phyloP scores from a whole-genome alignment of 2,329 filamentous ascomycete genomes.

The Fusarium cyanostomum region DNA sequence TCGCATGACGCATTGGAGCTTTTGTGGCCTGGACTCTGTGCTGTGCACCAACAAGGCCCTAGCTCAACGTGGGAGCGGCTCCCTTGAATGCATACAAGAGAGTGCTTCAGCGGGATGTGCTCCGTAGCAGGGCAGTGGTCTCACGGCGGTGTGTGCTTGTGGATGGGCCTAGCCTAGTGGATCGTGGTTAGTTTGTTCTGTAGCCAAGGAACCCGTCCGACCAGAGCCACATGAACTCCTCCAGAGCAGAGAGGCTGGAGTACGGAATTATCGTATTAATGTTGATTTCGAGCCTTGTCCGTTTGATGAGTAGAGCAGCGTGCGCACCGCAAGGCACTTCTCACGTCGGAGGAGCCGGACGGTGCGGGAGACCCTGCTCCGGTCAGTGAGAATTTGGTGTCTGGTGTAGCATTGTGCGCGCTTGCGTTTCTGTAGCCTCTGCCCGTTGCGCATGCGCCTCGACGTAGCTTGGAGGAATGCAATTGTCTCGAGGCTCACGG shows the following conservation, averaged over 20 bases:
- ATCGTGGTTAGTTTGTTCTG: constrained; percentile 11
- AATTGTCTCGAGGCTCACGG: constrained; percentile 18
- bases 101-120: constrained; percentile 6
- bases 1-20: constrained; percentile 24
- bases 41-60: constrained; percentile 3
- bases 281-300: background rate
- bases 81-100: background rate
- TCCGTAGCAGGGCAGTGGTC: constrained; percentile 7
- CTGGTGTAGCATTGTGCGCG: constrained; percentile 16
- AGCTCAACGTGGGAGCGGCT: constrained; percentile 1
- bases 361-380: background rate
- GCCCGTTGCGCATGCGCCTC: constrained; percentile 16
- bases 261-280: constrained; percentile 2
- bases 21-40: background rate
- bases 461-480: constrained; percentile 11
- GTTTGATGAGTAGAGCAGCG: background rate
- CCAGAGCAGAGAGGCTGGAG: constrained; percentile 5
- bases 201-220: constrained; percentile 23
- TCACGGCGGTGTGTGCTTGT: constrained; percentile 30
- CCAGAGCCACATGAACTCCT: constrained; percentile 8
- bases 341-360: background rate
- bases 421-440: constrained; percentile 27
- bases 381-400: constrained; percentile 3
- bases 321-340: background rate
- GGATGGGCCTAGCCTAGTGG: constrained; percentile 15